phyloP scores from a whole-genome alignment of 2,329 filamentous ascomycete genomes.

The Penicillium sp. region DNA sequence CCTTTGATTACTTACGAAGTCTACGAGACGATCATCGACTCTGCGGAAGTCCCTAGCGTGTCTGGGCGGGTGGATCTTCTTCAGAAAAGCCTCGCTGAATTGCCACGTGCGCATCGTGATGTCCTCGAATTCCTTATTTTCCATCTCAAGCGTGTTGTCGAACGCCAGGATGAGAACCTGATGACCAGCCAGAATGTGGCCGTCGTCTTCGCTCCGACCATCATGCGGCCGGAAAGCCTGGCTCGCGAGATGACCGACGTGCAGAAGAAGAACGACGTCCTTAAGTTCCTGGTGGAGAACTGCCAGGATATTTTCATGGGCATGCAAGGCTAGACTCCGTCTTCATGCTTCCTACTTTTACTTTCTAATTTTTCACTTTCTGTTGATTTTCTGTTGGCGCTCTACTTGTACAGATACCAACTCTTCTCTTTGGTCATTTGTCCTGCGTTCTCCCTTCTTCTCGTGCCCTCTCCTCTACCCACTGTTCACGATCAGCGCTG shows the following conservation, averaged over 20 bases:
- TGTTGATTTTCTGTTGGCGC: conserved; percentile 3
- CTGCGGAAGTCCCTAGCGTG: conserved; percentile 58
- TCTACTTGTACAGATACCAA: conserved; percentile 26
- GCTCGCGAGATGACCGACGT: conserved; percentile 96
- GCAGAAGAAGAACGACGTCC: conserved; percentile 82
- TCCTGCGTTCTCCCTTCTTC: conserved; percentile 1
- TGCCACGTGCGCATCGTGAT: conserved; percentile 80
- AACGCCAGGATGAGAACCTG: conserved; percentile 77
- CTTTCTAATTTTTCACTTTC: neutral
- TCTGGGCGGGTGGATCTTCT: conserved; percentile 67
- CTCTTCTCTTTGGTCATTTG: conserved; percentile 11
- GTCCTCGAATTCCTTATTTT: conserved; percentile 91
- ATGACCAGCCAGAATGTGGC: conserved; percentile 97
- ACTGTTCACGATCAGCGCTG: conserved; percentile 26
- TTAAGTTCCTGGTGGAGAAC: conserved; percentile 91
- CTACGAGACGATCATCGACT: conserved; percentile 81
- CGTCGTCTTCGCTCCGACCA: conserved; percentile 95
- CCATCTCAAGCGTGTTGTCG: conserved; percentile 82
- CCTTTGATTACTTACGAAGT: conserved; percentile 89
- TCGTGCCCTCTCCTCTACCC: conserved; percentile 2
- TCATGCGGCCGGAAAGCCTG: conserved; percentile 86
- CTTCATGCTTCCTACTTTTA: neutral
- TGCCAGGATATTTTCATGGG: conserved; percentile 70
- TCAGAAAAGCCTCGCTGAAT: conserved; percentile 66
- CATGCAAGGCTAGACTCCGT: conserved; percentile 27